phyloP scores from a whole-genome alignment of 2,329 filamentous ascomycete genomes.

The Amphichorda felina region DNA sequence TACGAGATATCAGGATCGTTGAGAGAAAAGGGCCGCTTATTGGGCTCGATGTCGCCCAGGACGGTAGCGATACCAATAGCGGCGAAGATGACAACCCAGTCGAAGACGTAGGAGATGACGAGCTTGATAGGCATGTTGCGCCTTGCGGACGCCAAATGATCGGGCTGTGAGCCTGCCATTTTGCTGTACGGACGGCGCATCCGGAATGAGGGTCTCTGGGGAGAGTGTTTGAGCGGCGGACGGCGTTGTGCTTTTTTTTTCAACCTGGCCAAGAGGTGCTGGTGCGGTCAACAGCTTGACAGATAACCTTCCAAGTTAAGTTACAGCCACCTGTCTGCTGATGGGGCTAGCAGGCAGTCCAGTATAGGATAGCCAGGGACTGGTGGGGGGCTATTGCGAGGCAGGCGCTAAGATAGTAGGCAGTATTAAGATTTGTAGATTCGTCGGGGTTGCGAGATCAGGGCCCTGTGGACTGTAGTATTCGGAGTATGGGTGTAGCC shows the following conservation, averaged over 20 bases:
- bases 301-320: too few relatives aligned
- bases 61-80: constrained; percentile 45
- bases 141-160: constrained; percentile 8
- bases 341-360: too few relatives aligned
- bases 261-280: too few relatives aligned
- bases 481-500: too few relatives aligned
- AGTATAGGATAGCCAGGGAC: too few relatives aligned
- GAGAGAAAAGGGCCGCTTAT: constrained; percentile 60
- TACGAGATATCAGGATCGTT: constrained; percentile 64
- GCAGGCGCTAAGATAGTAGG: too few relatives aligned
- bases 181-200: constrained; percentile 2
- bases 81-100: constrained; percentile 58
- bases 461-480: too few relatives aligned
- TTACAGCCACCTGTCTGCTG: too few relatives aligned
- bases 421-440: too few relatives aligned
- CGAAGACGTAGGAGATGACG: constrained; percentile 57
- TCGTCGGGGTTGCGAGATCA: too few relatives aligned
- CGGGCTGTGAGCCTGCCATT: constrained; percentile 4
- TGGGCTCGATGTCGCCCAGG: constrained; percentile 50
- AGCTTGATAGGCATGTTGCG: constrained; percentile 6
- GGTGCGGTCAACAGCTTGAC: too few relatives aligned
- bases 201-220: background rate
- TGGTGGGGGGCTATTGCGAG: too few relatives aligned
- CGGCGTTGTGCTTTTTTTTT: background rate
- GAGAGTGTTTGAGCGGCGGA: background rate